Conservation (phyloP, 371 early-diverging fungal species). For the Parasitella parasitica region DNA sequence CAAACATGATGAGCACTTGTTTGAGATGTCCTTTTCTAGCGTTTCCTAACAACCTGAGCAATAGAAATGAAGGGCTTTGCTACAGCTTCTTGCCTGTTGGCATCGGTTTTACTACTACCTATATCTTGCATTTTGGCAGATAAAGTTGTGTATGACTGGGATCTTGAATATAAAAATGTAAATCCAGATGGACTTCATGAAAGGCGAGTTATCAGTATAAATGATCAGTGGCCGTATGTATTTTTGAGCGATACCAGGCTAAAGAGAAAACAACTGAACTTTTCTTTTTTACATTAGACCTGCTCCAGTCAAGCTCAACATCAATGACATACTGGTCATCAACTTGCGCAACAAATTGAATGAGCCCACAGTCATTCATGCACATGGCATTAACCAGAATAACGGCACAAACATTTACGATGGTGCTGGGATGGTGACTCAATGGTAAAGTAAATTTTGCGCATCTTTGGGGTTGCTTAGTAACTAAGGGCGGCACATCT, state of each 20-base stretch:
- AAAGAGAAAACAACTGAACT: not conserved
- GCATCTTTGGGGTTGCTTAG: no score
- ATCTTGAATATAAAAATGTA: slow-evolving; percentile 60
- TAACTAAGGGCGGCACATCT: no score
- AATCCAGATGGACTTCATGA: slow-evolving; percentile 68
- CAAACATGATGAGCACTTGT: not conserved
- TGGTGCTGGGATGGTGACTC: slow-evolving; percentile 65
- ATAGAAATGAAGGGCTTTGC: not conserved
- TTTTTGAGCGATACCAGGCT: not conserved
- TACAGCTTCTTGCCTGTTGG: not conserved
- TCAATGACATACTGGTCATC: slow-evolving; percentile 60
- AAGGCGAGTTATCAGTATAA: slow-evolving; percentile 73
- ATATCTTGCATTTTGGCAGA: slow-evolving; percentile 24
- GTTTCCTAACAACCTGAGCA: not conserved
- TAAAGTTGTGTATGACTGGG: slow-evolving; percentile 66
- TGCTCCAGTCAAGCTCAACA: slow-evolving; percentile 37
- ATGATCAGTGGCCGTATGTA: slow-evolving; percentile 71
- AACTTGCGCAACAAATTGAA: slow-evolving; percentile 65
- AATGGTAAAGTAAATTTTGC: slow-evolving; percentile 52
- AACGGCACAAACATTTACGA: slow-evolving; percentile 57
- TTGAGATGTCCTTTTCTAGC: not conserved
- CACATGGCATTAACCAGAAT: slow-evolving; percentile 70
- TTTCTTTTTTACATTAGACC: slow-evolving; percentile 25
- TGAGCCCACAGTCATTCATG: slow-evolving; percentile 61
- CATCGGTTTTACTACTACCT: not conserved